Conservation (phyloP, 2,329 filamentous ascomycete genomes). For the Trichoderma aggressivum region DNA sequence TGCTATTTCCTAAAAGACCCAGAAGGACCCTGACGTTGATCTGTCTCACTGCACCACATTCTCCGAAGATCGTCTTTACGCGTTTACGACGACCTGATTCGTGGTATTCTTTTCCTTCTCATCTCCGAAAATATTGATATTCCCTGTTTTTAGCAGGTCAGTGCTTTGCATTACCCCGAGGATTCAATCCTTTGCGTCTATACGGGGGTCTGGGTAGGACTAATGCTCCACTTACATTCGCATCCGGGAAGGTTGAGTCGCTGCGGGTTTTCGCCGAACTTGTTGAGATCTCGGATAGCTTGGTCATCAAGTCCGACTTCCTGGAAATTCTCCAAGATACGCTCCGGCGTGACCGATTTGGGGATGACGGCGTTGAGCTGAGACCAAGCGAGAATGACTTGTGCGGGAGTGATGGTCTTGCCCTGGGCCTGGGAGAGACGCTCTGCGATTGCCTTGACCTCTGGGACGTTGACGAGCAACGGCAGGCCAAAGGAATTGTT, state of each 20-base stretch:
- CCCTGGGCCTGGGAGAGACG: slow-evolving; percentile 34
- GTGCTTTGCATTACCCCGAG: neutral
- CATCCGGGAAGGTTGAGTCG: slow-evolving; percentile 43
- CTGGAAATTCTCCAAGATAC: slow-evolving; percentile 68
- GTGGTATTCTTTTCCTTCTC: neutral
- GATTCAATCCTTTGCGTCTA: neutral
- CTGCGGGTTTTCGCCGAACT: slow-evolving; percentile 53
- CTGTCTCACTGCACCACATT: neutral
- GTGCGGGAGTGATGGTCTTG: slow-evolving; percentile 40
- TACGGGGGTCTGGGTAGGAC: neutral
- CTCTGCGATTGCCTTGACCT: slow-evolving; percentile 55
- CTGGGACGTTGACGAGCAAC: slow-evolving; percentile 55
- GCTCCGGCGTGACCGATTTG: slow-evolving; percentile 65
- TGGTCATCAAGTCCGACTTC: slow-evolving; percentile 59
- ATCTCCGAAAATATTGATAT: slow-evolving; percentile 1
- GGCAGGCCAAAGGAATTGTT: slow-evolving; percentile 43
- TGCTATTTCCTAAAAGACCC: neutral
- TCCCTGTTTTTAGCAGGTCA: neutral
- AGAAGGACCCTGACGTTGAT: neutral
- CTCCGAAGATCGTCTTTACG: neutral
- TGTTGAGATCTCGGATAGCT: slow-evolving; percentile 58
- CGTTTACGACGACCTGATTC: neutral
- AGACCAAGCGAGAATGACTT: slow-evolving; percentile 56
- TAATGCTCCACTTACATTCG: neutral
- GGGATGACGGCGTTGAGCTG: slow-evolving; percentile 64